Conservation (phyloP, 1,139 yeast genomes). For the Lodderomyces parapsilosis region DNA sequence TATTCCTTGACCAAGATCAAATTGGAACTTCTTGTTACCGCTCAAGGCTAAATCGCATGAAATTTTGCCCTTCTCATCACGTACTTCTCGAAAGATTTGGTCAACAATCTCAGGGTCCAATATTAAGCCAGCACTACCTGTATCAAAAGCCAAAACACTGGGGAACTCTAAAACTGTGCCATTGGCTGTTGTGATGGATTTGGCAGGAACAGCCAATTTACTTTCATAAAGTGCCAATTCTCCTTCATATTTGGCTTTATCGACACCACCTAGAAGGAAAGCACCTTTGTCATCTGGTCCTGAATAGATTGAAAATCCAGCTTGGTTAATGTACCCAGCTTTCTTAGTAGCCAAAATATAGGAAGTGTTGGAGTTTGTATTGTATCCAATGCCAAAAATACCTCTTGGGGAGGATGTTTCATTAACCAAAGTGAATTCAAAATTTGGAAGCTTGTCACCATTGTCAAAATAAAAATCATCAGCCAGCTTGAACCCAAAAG, state of each 20-base stretch:
- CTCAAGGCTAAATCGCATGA: not conserved
- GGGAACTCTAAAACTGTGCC: not conserved
- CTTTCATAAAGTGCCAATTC: constrained; percentile 13
- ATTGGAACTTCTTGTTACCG: not conserved
- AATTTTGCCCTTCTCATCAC: not conserved
- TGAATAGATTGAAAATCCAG: constrained; percentile 27
- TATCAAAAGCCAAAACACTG: not conserved
- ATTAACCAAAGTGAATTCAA: constrained; percentile 17
- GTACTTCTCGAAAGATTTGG: too few species aligned
- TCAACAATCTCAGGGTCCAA: not conserved
- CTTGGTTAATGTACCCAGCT: constrained; percentile 5
- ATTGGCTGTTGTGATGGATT: not conserved
- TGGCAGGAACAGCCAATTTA: not conserved
- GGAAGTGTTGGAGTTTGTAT: not conserved
- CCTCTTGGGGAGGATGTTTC: not conserved
- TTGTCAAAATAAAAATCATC: constrained; percentile 26
- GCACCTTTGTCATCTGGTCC: constrained; percentile 21
- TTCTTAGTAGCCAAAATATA: constrained; percentile 3
- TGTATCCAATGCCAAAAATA: not conserved
- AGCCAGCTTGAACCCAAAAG: constrained; percentile 48
- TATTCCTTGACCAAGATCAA: not conserved
- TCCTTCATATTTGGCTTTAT: constrained; percentile 22
- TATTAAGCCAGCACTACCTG: not conserved
- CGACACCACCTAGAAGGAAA: constrained; percentile 27
- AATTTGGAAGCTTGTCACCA: constrained; percentile 9